Evolutionary conservation across 2,329 filamentous ascomycete genomes (phyloP), one percentile per base, ranked within the genome.

Genomic region (Cladosporium sp.): DNA sequence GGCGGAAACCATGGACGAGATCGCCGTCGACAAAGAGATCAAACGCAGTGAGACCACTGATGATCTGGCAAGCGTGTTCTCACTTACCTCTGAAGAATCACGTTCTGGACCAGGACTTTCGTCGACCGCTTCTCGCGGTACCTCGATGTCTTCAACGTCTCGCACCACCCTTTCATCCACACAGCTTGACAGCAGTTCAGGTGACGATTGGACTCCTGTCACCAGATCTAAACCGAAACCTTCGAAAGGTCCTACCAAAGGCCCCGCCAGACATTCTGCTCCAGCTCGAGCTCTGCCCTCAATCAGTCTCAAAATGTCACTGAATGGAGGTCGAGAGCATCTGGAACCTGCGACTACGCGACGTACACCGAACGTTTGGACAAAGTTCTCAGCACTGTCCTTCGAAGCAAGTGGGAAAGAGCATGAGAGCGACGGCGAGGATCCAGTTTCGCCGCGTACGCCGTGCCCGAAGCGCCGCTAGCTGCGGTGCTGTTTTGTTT

Each of bases 321-420:
- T 58, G 8, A 64, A 66, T 32, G 60, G 60, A 28, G 64, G 64
- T n/a, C 53, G 64, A 32, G 54, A 58, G 24, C 64, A 65, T 28
- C 52, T 66, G 6, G 19, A 35, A n/a, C 12, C 45, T 17, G 35
- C 24, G 32, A 6, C 28, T n/a, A 22, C 28, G 13, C 47, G 32
- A 34, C 32, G 47, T n/a, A 50, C 47, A 32, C 47, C 47, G 32
- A 50, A 12, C 12, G 28, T 12, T 13, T 22, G 15, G 47, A 35
- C 32, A 15, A 20, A 12, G 19, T 37, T 50, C 19, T 19, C 32
- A 9, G 35, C 22, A 32, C 34, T 50, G 34, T 35, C 47, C 17
- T 20, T 37, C 17, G 47, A 8, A 15, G 28, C n/a, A 6, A 32
- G 9, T 10, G 47, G n/a, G 10, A 20, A 50, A 8, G 34, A 37